phyloP scores from a whole-genome alignment of 805 yeast genomes.

The Ascoidea asiatica region DNA sequence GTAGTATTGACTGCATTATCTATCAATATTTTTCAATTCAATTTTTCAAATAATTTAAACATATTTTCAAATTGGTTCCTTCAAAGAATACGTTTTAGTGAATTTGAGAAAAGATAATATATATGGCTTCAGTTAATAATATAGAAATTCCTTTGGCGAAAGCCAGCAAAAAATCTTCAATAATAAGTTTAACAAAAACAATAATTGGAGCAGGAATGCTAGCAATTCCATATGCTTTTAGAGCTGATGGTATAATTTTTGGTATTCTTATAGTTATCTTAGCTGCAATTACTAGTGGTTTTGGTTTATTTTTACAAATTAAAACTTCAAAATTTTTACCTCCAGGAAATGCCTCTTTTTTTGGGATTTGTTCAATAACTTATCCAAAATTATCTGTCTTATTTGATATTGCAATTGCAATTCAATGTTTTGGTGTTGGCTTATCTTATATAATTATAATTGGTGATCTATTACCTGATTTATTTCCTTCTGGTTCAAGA shows the following conservation, averaged over 20 bases:
- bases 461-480: slow-evolving; percentile 63
- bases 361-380: slow-evolving; percentile 55
- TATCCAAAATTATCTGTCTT: slow-evolving; percentile 56
- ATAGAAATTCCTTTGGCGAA: neutral
- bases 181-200: slow-evolving; percentile 58
- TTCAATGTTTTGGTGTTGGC: slow-evolving; percentile 73
- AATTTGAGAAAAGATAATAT: too few species aligned
- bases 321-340: slow-evolving; percentile 42
- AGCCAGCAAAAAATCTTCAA: slow-evolving; percentile 46
- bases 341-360: slow-evolving; percentile 54
- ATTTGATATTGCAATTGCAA: slow-evolving; percentile 63
- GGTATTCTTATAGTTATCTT: slow-evolving; percentile 42
- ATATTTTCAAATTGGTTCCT: too few species aligned
- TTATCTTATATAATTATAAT: slow-evolving; percentile 58
- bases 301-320: slow-evolving; percentile 53
- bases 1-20: too few species aligned
- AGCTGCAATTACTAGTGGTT: slow-evolving; percentile 55
- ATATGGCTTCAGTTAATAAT: too few species aligned
- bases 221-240: slow-evolving; percentile 63
- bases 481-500: slow-evolving; percentile 29
- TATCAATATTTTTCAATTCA: too few species aligned
- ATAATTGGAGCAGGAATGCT: slow-evolving; percentile 72
- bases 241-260: slow-evolving; percentile 48
- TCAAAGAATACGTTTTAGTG: too few species aligned
- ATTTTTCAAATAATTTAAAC: too few species aligned